A percentile compares a stretch with the other conserved stretches of the same genome.
Evolutionary conservation across 208 protist genomes (phyloP).

Genomic region (Lotmaria passim): DNA sequence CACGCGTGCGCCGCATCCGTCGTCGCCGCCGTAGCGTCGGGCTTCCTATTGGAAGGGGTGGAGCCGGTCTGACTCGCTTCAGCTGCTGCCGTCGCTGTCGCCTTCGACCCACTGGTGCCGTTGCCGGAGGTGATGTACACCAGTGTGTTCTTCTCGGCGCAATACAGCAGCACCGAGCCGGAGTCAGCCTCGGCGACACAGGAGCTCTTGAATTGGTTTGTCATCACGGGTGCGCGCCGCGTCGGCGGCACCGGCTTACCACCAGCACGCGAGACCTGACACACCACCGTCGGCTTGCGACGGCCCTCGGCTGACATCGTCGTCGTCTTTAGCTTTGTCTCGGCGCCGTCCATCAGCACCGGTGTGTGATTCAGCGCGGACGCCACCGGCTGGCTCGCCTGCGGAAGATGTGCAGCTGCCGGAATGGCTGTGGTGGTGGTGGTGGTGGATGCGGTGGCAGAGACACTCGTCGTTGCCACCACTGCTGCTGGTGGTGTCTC

Average conservation of each 20-base stretch:
- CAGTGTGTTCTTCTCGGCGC: slow-evolving; percentile 55
- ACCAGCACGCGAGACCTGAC: slow-evolving; percentile 19
- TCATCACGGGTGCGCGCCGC: slow-evolving; percentile 41
- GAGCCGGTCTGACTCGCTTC: neutral
- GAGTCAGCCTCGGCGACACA: slow-evolving; percentile 50
- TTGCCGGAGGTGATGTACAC: slow-evolving; percentile 43
- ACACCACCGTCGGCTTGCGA: slow-evolving; percentile 14
- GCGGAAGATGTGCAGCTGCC: slow-evolving; percentile 13
- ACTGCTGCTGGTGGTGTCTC: neutral
- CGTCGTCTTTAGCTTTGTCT: neutral
- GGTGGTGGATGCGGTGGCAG: neutral
- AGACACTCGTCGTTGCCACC: neutral
- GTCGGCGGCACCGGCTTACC: slow-evolving; percentile 1
- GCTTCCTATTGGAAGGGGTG: neutral
- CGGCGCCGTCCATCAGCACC: slow-evolving; percentile 19
- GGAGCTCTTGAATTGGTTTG: slow-evolving; percentile 63
- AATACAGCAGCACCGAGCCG: slow-evolving; percentile 50
- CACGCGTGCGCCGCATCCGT: neutral
- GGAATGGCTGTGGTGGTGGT: neutral
- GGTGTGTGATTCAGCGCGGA: slow-evolving; percentile 25
- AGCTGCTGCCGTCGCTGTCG: neutral
- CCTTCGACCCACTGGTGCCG: slow-evolving; percentile 1
- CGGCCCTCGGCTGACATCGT: slow-evolving; percentile 1
- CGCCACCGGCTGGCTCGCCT: slow-evolving; percentile 3
- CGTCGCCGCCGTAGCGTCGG: neutral